Evolutionary conservation across 352 stramenopile species (phyloP).

Genomic region (Pythium dissimile): DNA sequence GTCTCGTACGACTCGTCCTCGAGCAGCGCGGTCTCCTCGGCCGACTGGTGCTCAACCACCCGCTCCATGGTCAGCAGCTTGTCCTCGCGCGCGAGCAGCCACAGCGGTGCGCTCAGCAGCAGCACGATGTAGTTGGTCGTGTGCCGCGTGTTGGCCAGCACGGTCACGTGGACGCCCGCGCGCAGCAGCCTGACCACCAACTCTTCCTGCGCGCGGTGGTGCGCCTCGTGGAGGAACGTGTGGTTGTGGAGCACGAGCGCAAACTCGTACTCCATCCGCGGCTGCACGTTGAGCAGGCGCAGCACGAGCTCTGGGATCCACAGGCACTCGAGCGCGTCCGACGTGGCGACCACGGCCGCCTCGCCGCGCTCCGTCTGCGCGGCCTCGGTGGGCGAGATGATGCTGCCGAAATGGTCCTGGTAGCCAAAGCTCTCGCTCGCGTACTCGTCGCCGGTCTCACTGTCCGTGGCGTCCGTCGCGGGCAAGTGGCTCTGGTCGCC

Average conservation of each 20-base stretch:
- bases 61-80: slow-evolving; percentile 65
- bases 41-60: slow-evolving; percentile 53
- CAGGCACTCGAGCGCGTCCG: slow-evolving; percentile 42
- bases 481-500: neutral
- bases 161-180: slow-evolving; percentile 45
- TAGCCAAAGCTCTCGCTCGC: slow-evolving; percentile 38
- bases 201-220: slow-evolving; percentile 33
- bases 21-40: slow-evolving; percentile 42
- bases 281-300: slow-evolving; percentile 59
- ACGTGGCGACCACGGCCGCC: slow-evolving; percentile 29
- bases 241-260: slow-evolving; percentile 47
- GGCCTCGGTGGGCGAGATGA: slow-evolving; percentile 37
- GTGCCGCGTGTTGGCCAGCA: slow-evolving; percentile 54
- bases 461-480: neutral
- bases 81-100: slow-evolving; percentile 53
- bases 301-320: slow-evolving; percentile 52
- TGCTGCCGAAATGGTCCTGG: slow-evolving; percentile 52
- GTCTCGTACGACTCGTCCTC: slow-evolving; percentile 50
- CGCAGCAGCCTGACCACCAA: slow-evolving; percentile 38
- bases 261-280: slow-evolving; percentile 59
- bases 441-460: slow-evolving; percentile 14
- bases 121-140: slow-evolving; percentile 38
- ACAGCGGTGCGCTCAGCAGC: slow-evolving; percentile 52
- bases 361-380: slow-evolving; percentile 26
- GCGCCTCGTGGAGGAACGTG: slow-evolving; percentile 15